These are phyloP conservation scores for Epipyxis sp. DNA, from an alignment of 108 stramenopile species.

Conservation along the genomic window DNA sequence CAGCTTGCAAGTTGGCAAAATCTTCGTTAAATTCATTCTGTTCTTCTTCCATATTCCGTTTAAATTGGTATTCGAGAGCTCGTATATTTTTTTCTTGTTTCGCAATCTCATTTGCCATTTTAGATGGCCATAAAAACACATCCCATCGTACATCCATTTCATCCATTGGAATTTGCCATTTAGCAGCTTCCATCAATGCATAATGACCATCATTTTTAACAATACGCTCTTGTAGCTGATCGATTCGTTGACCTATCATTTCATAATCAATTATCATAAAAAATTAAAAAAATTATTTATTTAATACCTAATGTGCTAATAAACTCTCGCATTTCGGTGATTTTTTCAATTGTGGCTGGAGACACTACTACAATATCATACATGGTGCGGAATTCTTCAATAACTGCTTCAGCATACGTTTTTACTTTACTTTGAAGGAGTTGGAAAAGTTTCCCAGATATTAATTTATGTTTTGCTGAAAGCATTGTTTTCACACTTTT, in stretches of 20 bases:
- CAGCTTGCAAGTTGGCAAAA: neutral
- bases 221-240: constrained; percentile 44
- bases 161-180: constrained; percentile 9
- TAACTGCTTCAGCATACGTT: constrained; percentile 4
- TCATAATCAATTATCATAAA: no score
- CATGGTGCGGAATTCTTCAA: constrained; percentile 17
- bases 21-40: constrained; percentile 8
- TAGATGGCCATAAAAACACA: constrained; percentile 47
- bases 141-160: constrained; percentile 45
- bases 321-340: constrained; percentile 45
- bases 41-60: constrained; percentile 41
- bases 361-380: constrained; percentile 15
- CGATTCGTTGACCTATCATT: constrained; percentile 24
- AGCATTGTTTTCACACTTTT: neutral
- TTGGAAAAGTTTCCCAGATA: constrained; percentile 18
- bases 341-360: constrained; percentile 46
- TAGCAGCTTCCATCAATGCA: constrained; percentile 34
- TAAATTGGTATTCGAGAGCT: constrained; percentile 12
- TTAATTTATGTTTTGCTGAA: constrained; percentile 7
- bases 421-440: neutral
- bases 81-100: constrained; percentile 35
- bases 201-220: constrained; percentile 40
- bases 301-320: no score
- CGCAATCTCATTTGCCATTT: constrained; percentile 29
- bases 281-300: no score